Base-by-base conservation (phyloP, 208 protist species). In the Trichomonas gallinae region DNA sequence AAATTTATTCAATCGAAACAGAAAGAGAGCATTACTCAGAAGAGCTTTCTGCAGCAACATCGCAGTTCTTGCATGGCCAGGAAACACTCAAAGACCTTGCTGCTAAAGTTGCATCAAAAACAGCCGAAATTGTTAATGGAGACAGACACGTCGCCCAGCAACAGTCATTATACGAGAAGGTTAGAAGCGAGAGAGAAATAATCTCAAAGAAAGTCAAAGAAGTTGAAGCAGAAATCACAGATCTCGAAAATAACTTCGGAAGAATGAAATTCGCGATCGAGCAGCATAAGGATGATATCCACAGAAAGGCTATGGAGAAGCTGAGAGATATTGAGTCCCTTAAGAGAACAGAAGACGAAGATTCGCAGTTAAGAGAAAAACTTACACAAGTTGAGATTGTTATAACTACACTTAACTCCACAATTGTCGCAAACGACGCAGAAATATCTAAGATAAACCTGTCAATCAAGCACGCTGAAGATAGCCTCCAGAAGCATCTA, bases 231-330 rank as follows among this genome's bases (percentile, higher is more conserved):
- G 87, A 93, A 51, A 93, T 93, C 15, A 58, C 45, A 38, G 17
- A 48, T 36, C 31, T 93, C 0, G 87, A 93, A 38, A 36, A 42
- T 10, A 58, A 48, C 21, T 93, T 93, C 31, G 31, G 9, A 26
- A 23, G 87, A 51, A 93, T 93, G 87, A 93, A 93, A 58, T 51
- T 51, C 31, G 44, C 87, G 4, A 93, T 93, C 38, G 87, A 93
- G 6, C 87, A 93, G 36, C 87, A 93, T 38, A 93, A 93, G 46
- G 87, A 93, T 93, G 87, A 93, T 93, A 93, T 93, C 10, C 9
- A 38, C 1, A 23, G 87, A 21, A 93, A 93, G 31, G 87, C 45
- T 6, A 58, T 34, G 34, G 87, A 93, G 46, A 23, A 44, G 6
- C 13, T 93, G 15, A 34, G 15, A 44, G 87, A 93, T 93, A 93